Percentiles rank a stretch among this genome's conserved stretches.
These are phyloP conservation scores for Medicago arabica DNA, from an alignment of 306 rosid species.

Conservation along the genomic window DNA sequence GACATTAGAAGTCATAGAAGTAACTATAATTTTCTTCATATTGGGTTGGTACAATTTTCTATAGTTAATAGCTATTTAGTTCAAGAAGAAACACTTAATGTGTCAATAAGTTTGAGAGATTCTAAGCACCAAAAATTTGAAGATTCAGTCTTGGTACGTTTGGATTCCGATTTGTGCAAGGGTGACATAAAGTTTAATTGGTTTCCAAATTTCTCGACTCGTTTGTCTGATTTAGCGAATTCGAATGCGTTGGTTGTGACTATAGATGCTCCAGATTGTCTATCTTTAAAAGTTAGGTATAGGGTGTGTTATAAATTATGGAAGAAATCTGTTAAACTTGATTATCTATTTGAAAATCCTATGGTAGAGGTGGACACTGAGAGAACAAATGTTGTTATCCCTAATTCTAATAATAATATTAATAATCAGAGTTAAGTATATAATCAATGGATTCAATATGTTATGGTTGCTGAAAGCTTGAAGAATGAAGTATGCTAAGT, in stretches of 20 bases:
- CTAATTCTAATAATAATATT: neutral
- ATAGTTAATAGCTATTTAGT: neutral
- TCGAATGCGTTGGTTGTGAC: too few species aligned
- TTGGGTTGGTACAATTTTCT: neutral
- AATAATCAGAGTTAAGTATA: neutral
- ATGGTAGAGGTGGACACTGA: neutral
- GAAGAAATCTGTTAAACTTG: too few species aligned
- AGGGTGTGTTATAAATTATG: too few species aligned
- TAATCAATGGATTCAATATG: neutral
- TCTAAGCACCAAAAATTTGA: neutral
- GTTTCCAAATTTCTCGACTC: neutral
- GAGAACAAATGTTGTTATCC: neutral
- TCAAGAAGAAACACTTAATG: neutral
- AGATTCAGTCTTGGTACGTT: too few species aligned
- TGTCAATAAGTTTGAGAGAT: neutral
- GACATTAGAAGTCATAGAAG: neutral
- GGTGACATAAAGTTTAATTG: neutral
- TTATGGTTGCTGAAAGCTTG: neutral
- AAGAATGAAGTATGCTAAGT: neutral
- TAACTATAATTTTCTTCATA: neutral
- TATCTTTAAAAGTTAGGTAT: too few species aligned
- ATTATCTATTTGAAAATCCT: too few species aligned
- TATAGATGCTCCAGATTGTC: too few species aligned
- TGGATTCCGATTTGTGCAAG: neutral
- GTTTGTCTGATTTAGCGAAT: too few species aligned